Evolutionary conservation across 2,329 filamentous ascomycete species (phyloP), one percentile per base, ranked within the genome.

Genomic region (Coniochaeta pulveracea): DNA sequence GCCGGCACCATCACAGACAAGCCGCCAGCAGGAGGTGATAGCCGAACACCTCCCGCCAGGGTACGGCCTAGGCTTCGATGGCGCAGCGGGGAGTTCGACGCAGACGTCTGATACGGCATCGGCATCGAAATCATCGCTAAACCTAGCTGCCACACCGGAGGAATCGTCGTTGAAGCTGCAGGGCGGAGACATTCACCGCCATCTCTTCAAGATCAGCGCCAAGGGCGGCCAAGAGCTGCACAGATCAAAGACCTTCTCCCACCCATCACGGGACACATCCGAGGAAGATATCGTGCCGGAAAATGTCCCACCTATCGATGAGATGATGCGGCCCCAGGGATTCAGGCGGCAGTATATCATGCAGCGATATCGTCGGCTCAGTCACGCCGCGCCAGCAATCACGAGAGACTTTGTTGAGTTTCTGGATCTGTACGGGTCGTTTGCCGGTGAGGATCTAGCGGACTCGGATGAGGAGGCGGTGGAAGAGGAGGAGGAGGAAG

Each of bases 111-210:
- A n/a, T n/a, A n/a, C 24, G 16, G 37, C 25, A 18, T 27, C 4
- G 31, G 31, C 10, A 12, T 40, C 18, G 18, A 34, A 16, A 24
- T 33, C 29, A n/a, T 14, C 19, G 26, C 40, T 21, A 25, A 34
- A 19, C 16, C 29, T 7, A 16, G 45, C 47, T 30, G 33, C 40
- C n/a, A 40, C 45, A 7, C 43, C 44, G 16, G 52, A 56, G 27
- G 72, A 79, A 38, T 85, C 80, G 2, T 86, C 82, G 0, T 60
- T 86, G 34, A 72, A 64, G 37, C 63, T 86, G 3, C 80, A 81
- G 47, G 82, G 82, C 33, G 82, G 82, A 25, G 82, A 88, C 46
- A 79, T 88, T 15, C 81, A 86, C 50, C 76, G 82, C 21, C 79
- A 84, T 46, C 69, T 88, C 21, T 88, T 82, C 66, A 80, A 74